Base-by-base conservation (phyloP, 805 yeast species). In the Cyberlindnera maritima region DNA sequence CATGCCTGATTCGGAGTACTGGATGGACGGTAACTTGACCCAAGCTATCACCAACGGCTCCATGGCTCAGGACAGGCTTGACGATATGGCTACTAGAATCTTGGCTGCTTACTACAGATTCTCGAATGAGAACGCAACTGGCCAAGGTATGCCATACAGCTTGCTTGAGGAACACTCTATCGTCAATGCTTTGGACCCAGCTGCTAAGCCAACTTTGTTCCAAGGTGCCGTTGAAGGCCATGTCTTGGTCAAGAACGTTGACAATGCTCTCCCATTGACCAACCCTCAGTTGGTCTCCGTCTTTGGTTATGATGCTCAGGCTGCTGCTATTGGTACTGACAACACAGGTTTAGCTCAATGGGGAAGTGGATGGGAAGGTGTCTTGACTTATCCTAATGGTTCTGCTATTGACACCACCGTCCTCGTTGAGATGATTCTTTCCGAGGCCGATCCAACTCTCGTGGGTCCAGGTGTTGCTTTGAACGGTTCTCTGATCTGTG, bases 181-280 rank as follows among this genome's bases (percentile, higher is more conserved):
- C 12, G 32, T 44, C 26, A 20, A 44, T 35, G 47, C 47, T 6
- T 13, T 13, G 12, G 47, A 44, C 40, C 47, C 47, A 28, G 47
- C 43, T 20, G 18, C 47, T 10, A 34, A 39, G 26, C 40, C 35
- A 23, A 26, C 29, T 15, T 11, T 44, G n/a, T 39, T 44, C 47
- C 47, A 44, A 18, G 47, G 47, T 28, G 47, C 47, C 9, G 47
- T 44, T 20, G 47, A 44, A 21, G 47, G 47, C 8, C 47, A 44
- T 8, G 47, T 44, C 12, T 18, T 44, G 29, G 40, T 44, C 15
- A 44, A 44, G 47, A 44, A 44, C 40, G 32, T 19, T 13, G 26
- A 44, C 36, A 39, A 39, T 35, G 43, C 47, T 15, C 34, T 44
- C 11, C 47, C 47, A 35, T 17, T 44, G 32, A 29, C 28, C 19